Evolutionary conservation across 2,329 filamentous ascomycete species (phyloP).

Genomic region (Bipolaris gigantea): DNA sequence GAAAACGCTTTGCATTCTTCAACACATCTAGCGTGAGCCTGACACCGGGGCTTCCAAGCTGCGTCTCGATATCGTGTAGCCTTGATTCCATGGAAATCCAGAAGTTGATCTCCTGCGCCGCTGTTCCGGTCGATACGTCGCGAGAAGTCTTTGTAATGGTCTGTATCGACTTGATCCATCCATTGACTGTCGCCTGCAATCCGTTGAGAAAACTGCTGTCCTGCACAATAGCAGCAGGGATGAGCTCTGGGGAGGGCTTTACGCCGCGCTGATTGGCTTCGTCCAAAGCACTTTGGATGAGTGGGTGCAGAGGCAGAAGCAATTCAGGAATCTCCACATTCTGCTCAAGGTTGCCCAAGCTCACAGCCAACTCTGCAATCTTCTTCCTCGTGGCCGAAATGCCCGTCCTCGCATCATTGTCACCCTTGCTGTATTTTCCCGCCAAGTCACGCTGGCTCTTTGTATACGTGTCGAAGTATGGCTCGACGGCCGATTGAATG

Average conservation of each 20-base stretch:
- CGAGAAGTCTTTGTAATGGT: slow-evolving; percentile 92
- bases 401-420: slow-evolving; percentile 89
- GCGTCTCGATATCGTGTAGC: slow-evolving; percentile 85
- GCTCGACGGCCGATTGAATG: slow-evolving; percentile 86
- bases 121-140: slow-evolving; percentile 76
- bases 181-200: slow-evolving; percentile 89
- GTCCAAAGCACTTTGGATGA: slow-evolving; percentile 83
- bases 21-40: slow-evolving; percentile 89
- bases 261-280: slow-evolving; percentile 68
- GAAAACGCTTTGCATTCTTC: slow-evolving; percentile 95
- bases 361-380: slow-evolving; percentile 90
- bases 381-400: slow-evolving; percentile 98
- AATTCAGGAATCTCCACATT: slow-evolving; percentile 97
- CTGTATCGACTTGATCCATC: slow-evolving; percentile 99
- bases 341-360: slow-evolving; percentile 87
- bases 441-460: slow-evolving; percentile 57
- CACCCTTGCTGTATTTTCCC: slow-evolving; percentile 69
- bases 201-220: slow-evolving; percentile 93
- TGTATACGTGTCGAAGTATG: slow-evolving; percentile 96
- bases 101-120: slow-evolving; percentile 97
- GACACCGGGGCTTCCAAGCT: slow-evolving; percentile 86
- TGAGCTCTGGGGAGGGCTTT: slow-evolving; percentile 75
- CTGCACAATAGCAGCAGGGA: slow-evolving; percentile 73
- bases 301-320: slow-evolving; percentile 80
- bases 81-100: slow-evolving; percentile 97